Conservation (phyloP, 495 filamentous ascomycete species). For the Pseudoneurospora amorphoporcata region DNA sequence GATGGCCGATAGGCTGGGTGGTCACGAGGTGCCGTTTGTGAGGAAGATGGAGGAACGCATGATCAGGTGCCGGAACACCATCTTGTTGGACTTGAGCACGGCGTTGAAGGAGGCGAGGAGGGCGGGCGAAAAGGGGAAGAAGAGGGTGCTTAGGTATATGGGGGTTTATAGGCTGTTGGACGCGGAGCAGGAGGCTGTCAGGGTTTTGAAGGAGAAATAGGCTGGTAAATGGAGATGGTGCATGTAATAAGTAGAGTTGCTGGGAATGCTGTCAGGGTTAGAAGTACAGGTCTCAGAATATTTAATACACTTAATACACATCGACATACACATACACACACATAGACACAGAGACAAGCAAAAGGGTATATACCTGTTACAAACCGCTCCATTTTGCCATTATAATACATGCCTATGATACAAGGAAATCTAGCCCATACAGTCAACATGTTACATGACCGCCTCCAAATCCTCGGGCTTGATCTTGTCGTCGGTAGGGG, state of each 20-base stretch:
- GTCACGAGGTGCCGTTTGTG: slow-evolving; percentile 26
- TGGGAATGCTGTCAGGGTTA: background rate
- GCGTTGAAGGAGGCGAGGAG: slow-evolving; percentile 63
- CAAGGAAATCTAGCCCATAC: slow-evolving; percentile 15
- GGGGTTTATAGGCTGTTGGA: slow-evolving; percentile 68
- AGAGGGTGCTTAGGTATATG: slow-evolving; percentile 57
- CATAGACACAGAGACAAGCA: background rate
- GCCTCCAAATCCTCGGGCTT: slow-evolving; percentile 43
- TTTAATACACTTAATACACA: background rate
- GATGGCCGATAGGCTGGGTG: slow-evolving; percentile 33
- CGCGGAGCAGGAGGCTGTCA: slow-evolving; percentile 65
- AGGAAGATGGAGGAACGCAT: slow-evolving; percentile 47
- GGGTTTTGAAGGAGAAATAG: slow-evolving; percentile 47
- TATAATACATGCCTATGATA: slow-evolving; percentile 40
- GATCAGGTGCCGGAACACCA: slow-evolving; percentile 49
- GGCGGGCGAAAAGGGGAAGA: slow-evolving; percentile 41
- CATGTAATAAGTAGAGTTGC: background rate
- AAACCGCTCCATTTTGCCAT: slow-evolving; percentile 9
- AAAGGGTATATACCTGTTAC: background rate
- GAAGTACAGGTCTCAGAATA: background rate
- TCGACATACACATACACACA: background rate
- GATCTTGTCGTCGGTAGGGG: slow-evolving; percentile 42
- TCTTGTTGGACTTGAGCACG: slow-evolving; percentile 72
- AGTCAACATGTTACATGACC: slow-evolving; percentile 26
- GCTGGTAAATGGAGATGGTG: background rate